Evolutionary conservation across 305 asterid species (phyloP).

Genomic region (Solanum hybrid): DNA sequence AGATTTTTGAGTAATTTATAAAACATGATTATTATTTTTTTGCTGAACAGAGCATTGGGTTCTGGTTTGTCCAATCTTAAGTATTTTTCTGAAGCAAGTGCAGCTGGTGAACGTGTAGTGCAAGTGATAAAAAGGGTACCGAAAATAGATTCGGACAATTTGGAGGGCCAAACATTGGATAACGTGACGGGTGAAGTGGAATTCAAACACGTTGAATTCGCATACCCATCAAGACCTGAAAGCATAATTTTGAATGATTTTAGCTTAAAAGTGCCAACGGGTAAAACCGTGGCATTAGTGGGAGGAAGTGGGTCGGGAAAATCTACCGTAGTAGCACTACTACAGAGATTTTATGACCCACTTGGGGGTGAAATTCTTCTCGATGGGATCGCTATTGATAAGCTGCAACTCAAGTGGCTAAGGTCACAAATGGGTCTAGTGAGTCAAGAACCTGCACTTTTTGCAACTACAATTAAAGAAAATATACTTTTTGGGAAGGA

Average conservation of each 20-base stretch:
- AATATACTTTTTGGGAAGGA: constrained; percentile 89
- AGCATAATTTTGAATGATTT: constrained; percentile 59
- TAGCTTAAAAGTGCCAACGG: constrained; percentile 55
- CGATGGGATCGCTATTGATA: constrained; percentile 63
- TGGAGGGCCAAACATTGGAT: constrained; percentile 49
- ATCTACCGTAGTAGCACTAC: constrained; percentile 66
- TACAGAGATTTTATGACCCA: constrained; percentile 71
- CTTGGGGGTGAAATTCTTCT: constrained; percentile 59
- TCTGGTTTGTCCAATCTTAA: constrained; percentile 71
- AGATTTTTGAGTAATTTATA: not conserved
- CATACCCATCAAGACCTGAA: constrained; percentile 83
- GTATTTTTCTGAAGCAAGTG: constrained; percentile 77
- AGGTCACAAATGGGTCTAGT: constrained; percentile 97
- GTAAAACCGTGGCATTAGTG: constrained; percentile 72
- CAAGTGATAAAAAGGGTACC: constrained; percentile 71
- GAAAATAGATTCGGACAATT: constrained; percentile 62
- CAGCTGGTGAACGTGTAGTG: constrained; percentile 65
- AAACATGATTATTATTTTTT: not conserved
- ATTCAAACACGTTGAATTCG: constrained; percentile 47
- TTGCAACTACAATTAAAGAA: constrained; percentile 79
- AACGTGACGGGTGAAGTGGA: constrained; percentile 63
- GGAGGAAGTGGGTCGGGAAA: constrained; percentile 99
- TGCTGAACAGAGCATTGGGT: constrained; percentile 55
- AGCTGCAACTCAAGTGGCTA: constrained; percentile 81
- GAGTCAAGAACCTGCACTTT: constrained; percentile 93